phyloP scores from a whole-genome alignment of 1,284 basidiomycete species.

The Ustilago shanxiensis region DNA sequence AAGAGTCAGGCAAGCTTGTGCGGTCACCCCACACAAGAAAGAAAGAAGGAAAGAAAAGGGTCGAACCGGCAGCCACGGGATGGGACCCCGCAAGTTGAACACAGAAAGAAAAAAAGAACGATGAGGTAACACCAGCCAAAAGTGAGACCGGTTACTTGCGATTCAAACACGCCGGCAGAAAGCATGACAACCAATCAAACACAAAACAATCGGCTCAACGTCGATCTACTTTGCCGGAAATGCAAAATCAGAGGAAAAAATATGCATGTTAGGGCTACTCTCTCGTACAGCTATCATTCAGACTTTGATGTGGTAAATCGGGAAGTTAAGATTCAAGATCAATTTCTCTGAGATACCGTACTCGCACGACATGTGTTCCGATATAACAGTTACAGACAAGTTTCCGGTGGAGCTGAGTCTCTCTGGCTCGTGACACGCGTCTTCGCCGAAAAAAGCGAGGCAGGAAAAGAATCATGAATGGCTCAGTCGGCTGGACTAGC shows the following conservation, averaged over 20 bases:
- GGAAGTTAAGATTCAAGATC: too few species aligned
- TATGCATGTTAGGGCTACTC: too few species aligned
- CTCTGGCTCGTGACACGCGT: not conserved
- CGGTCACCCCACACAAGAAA: not conserved
- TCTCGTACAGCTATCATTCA: too few species aligned
- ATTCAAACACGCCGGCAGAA: constrained; percentile 12
- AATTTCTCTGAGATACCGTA: too few species aligned
- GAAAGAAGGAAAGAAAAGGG: not conserved
- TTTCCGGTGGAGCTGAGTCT: constrained; percentile 30
- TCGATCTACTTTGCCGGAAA: constrained; percentile 26
- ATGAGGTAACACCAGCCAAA: constrained; percentile 20
- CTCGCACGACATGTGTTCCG: constrained; percentile 8
- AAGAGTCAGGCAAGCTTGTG: not conserved
- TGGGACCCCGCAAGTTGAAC: constrained; percentile 7
- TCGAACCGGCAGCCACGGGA: not conserved
- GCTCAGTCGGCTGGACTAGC: constrained; percentile 5
- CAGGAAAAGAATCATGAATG: not conserved
- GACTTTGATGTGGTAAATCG: too few species aligned
- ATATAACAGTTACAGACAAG: not conserved
- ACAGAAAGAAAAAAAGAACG: constrained; percentile 1
- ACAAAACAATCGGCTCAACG: constrained; percentile 21
- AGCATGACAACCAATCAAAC: not conserved
- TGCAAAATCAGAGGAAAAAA: too few species aligned
- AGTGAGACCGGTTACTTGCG: constrained; percentile 24
- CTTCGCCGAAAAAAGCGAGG: constrained; percentile 2